phyloP scores from a whole-genome alignment of 768 basidiomycete species.

The Termitomyces sp. region DNA sequence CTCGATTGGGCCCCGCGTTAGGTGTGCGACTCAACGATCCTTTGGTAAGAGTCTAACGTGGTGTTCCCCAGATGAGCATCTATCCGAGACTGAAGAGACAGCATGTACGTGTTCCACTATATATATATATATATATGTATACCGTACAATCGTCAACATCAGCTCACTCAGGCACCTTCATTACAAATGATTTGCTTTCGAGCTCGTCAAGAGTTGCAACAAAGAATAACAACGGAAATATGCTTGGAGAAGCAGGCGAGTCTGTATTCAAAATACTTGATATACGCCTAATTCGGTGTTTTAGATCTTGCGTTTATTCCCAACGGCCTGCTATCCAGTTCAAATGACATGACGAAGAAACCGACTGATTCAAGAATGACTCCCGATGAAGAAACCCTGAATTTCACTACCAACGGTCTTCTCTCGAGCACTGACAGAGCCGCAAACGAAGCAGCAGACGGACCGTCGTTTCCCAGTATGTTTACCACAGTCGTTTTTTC shows the following conservation, averaged over 20 bases:
- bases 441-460: neutral
- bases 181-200: conserved; percentile 16
- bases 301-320: neutral
- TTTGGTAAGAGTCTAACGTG: neutral
- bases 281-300: neutral
- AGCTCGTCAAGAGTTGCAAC: neutral
- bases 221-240: neutral
- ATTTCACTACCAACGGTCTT: conserved; percentile 5
- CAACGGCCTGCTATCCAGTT: conserved; percentile 2
- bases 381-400: neutral
- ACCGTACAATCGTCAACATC: neutral
- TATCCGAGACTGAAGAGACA: neutral
- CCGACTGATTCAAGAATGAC: neutral
- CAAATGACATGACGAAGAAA: neutral
- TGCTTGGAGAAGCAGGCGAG: neutral
- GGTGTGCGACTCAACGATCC: neutral
- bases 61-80: neutral
- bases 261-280: neutral
- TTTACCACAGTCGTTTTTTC: neutral
- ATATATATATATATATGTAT: neutral
- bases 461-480: neutral
- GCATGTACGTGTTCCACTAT: neutral
- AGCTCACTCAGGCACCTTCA: neutral
- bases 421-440: neutral
- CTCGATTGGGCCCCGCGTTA: neutral